Evolutionary conservation across 2,329 filamentous ascomycete species (phyloP).

Genomic region (Acephala macrosclerotiorum): DNA sequence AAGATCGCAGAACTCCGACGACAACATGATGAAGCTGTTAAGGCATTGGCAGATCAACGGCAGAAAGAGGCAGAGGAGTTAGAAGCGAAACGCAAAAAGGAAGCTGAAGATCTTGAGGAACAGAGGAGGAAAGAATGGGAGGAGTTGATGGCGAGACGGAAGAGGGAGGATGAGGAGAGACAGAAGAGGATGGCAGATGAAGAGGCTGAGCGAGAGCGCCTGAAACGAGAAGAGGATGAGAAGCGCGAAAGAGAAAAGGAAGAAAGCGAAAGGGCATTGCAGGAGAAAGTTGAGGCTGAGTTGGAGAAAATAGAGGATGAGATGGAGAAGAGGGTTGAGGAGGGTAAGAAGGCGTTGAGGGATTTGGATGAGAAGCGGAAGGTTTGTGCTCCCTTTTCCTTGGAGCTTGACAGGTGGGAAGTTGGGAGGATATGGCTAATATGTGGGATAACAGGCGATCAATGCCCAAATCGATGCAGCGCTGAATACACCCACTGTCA

Average conservation of each 20-base stretch:
- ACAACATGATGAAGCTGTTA: constrained; percentile 30
- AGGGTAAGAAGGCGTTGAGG: constrained; percentile 34
- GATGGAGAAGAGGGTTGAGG: constrained; percentile 36
- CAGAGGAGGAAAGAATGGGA: constrained; percentile 29
- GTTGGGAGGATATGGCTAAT: not conserved
- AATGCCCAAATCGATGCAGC: constrained; percentile 40
- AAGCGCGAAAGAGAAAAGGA: constrained; percentile 30
- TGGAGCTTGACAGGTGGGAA: not conserved
- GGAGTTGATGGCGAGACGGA: constrained; percentile 29
- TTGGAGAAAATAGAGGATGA: constrained; percentile 41
- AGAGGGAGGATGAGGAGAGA: constrained; percentile 33
- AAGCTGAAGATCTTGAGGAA: constrained; percentile 34
- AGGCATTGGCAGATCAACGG: constrained; percentile 24
- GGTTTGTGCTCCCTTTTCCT: constrained; percentile 21
- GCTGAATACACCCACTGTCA: constrained; percentile 36
- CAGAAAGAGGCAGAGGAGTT: constrained; percentile 29
- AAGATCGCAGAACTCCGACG: constrained; percentile 32
- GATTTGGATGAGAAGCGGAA: constrained; percentile 39
- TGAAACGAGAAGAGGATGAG: constrained; percentile 35
- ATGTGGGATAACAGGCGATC: constrained; percentile 31
- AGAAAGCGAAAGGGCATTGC: constrained; percentile 28
- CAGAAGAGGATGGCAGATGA: constrained; percentile 21
- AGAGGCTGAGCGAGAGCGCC: constrained; percentile 25
- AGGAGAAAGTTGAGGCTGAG: constrained; percentile 34
- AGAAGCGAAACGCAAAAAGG: constrained; percentile 25